phyloP scores from a whole-genome alignment of 2,329 filamentous ascomycete genomes.

The Penicillium palitans region DNA sequence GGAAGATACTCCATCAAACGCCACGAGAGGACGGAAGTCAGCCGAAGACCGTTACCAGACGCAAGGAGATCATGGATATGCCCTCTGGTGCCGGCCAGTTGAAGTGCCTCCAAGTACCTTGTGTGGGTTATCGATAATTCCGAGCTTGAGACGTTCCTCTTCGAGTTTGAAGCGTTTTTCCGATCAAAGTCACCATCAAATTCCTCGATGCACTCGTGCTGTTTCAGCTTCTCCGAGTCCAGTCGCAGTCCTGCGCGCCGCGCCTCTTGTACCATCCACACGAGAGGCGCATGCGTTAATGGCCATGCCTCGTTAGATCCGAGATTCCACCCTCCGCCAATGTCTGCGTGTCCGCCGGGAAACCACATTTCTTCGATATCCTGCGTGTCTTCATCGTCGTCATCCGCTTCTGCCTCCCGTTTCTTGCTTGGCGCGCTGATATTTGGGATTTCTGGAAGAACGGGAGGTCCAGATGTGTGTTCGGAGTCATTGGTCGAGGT shows the following conservation, averaged over 20 bases:
- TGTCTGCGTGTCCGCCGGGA: conserved; percentile 70
- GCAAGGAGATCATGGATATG: conserved; percentile 67
- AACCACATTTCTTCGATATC: conserved; percentile 75
- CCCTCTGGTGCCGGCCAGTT: conserved; percentile 24
- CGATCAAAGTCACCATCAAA: conserved; percentile 34
- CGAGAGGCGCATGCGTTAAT: conserved; percentile 64
- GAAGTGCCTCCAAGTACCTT: background rate
- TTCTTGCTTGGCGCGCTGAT: background rate
- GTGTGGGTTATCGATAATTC: background rate
- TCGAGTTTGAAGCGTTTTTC: conserved; percentile 16
- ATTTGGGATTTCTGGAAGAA: conserved; percentile 4
- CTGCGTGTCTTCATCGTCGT: conserved; percentile 34
- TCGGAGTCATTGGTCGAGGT: background rate
- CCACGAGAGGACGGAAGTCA: conserved; percentile 61
- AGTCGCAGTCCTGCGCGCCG: conserved; percentile 66
- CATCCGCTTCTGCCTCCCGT: background rate
- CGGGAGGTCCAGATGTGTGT: background rate
- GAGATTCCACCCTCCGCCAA: conserved; percentile 71
- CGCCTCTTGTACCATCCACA: conserved; percentile 67
- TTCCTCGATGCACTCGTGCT: conserved; percentile 22
- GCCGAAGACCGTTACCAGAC: conserved; percentile 57
- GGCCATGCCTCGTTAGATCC: conserved; percentile 52
- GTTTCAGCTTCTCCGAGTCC: conserved; percentile 45
- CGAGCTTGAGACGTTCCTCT: background rate
- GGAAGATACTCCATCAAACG: conserved; percentile 74